Evolutionary conservation across 805 yeast genomes (phyloP), one percentile per base, ranked within the genome.

Genomic region (Lachancea fermentati): DNA sequence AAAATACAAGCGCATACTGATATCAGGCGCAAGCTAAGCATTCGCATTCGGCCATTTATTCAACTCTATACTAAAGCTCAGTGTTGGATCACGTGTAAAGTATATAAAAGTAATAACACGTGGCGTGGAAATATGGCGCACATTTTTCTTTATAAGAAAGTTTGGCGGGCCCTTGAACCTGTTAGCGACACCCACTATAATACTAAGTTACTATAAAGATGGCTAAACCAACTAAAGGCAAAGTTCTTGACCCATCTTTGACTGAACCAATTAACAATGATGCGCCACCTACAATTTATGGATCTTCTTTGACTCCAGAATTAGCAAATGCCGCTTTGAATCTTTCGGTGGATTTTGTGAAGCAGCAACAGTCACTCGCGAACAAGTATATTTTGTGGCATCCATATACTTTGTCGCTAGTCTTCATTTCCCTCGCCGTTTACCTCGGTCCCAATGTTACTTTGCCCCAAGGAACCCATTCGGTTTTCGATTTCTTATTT

Each of bases 301-400:
- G 76, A 28, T 52, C 73, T 1, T 57, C 61, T 2, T 65, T 85
- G 37, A 66, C 65, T 5, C 89, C 89, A 1, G 76, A 73, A 22
- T 67, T 69, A 30, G 68, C 81, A 1, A 73, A 75, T 32, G 84
- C 84, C 8, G 75, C 81, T 1, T 54, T 80, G 40, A 78, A 76
- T 42, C 60, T 83, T 44, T 76, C 81, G 22, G 77, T 84, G 42
- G 93, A 84, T 56, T 76, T 70, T 48, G 63, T 75, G 41, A 63
- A 57, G 42, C 65, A 60, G 44, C 54, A 60, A 30, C 81, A 76
- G 52, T 61, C 78, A 2, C 44, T 59, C 18, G 66, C 76, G 39
- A 75, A 73, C 54, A 68, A 55, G 43, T 51, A 53, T 34, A 51
- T 76, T 30, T 67, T 76, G 35, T 69, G 70, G 66, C 72, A 72